Percentiles rank a stretch among this genome's conserved stretches.
Conservation (phyloP, 768 basidiomycete genomes). For the Kwoniella sp. region DNA sequence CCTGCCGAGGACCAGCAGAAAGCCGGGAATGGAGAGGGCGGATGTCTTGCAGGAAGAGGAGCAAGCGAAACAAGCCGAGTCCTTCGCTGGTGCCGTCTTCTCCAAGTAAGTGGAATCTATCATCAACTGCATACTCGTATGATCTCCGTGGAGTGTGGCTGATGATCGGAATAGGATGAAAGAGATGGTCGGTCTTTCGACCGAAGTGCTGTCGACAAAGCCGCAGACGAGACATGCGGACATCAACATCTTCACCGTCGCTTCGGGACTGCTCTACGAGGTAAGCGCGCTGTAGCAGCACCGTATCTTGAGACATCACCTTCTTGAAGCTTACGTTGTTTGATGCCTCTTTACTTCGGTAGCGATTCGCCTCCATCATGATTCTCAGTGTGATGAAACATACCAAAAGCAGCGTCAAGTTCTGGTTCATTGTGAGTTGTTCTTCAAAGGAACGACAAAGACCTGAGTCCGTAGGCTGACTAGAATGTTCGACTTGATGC, state of each 20-base stretch:
- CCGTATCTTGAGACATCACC: background rate
- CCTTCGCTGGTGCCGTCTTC: constrained; percentile 26
- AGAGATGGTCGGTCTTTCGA: constrained; percentile 35
- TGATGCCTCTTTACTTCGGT: background rate
- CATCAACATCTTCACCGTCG: constrained; percentile 98
- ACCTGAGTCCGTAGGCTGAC: background rate
- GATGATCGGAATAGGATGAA: constrained; percentile 36
- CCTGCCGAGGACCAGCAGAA: constrained; percentile 74
- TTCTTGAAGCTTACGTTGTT: background rate
- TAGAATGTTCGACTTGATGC: constrained; percentile 4
- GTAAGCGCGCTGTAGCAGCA: constrained; percentile 59
- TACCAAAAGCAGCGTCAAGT: constrained; percentile 92
- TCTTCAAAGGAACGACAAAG: background rate
- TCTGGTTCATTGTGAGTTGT: constrained; percentile 85
- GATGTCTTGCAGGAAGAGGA: constrained; percentile 71
- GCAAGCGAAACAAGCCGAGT: constrained; percentile 6
- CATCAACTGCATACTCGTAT: background rate
- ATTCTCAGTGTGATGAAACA: constrained; percentile 92
- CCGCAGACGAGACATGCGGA: constrained; percentile 67
- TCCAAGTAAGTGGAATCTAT: constrained; percentile 20
- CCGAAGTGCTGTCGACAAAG: constrained; percentile 22
- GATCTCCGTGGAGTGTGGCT: background rate
- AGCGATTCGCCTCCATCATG: constrained; percentile 99
- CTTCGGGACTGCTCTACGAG: constrained; percentile 94
- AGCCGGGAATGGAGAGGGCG: constrained; percentile 73